These are phyloP conservation scores for Typha latifolia DNA, from an alignment of 176 grass and related monocot species.

Conservation along the genomic window DNA sequence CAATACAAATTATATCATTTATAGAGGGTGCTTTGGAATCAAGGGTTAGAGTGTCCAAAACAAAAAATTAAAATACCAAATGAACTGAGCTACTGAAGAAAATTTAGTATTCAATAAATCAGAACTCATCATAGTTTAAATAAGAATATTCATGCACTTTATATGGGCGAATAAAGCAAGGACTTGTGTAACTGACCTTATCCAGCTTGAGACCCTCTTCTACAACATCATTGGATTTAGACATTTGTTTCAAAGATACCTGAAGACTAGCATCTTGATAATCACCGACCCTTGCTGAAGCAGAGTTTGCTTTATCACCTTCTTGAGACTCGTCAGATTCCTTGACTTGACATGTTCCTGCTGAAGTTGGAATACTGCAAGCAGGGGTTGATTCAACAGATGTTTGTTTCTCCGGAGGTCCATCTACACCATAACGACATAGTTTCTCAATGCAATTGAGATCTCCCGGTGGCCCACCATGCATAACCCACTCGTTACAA, in stretches of 20 bases:
- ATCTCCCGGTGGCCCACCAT: not conserved
- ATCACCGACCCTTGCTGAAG: not conserved
- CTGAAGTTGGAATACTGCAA: not conserved
- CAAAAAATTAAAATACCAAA: too few relatives aligned
- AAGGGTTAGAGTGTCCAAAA: too few relatives aligned
- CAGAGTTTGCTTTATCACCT: not conserved
- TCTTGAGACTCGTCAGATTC: not conserved
- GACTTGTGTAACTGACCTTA: too few relatives aligned
- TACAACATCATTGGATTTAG: too few relatives aligned
- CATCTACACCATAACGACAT: not conserved
- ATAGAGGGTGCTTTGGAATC: too few relatives aligned
- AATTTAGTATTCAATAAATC: too few relatives aligned
- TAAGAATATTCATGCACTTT: too few relatives aligned
- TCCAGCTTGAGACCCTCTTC: too few relatives aligned
- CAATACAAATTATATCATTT: too few relatives aligned
- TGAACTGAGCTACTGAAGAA: too few relatives aligned
- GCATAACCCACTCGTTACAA: not conserved
- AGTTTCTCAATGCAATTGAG: not conserved
- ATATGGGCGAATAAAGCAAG: too few relatives aligned
- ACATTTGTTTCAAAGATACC: not conserved
- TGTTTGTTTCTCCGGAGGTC: not conserved
- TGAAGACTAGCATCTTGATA: not conserved
- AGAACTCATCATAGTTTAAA: too few relatives aligned
- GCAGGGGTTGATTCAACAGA: not conserved
- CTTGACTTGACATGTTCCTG: not conserved